Percentiles rank a stretch among this genome's conserved stretches.
phyloP scores from a whole-genome alignment of 768 basidiomycete genomes.

The Botryobasidium botryosum region DNA sequence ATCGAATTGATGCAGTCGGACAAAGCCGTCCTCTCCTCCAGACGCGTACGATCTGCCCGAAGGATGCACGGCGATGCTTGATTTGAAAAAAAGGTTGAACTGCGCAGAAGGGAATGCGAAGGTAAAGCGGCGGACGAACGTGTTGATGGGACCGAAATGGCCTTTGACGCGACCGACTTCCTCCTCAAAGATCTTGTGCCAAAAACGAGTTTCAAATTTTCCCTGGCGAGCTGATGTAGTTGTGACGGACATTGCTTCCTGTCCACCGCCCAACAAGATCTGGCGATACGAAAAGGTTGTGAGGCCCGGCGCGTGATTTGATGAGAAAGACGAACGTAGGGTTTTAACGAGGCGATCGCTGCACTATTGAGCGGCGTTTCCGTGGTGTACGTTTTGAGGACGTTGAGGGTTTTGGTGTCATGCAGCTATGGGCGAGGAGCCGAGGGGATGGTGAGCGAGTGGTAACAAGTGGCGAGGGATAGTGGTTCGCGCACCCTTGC shows the following conservation, averaged over 20 bases:
- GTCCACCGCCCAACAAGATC: constrained; percentile 89
- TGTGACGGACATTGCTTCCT: constrained; percentile 95
- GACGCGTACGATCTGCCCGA: constrained; percentile 78
- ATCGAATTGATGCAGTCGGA: constrained; percentile 84
- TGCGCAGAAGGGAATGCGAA: neutral
- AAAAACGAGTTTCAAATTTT: constrained; percentile 96
- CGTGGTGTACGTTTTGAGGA: constrained; percentile 84
- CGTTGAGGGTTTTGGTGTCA: constrained; percentile 71
- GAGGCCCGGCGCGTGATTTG: neutral
- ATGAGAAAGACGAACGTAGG: constrained; percentile 41
- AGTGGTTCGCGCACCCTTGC: constrained; percentile 46
- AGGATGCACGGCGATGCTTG: constrained; percentile 84
- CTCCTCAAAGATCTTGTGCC: constrained; percentile 94
- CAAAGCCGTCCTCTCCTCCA: constrained; percentile 92
- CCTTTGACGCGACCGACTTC: constrained; percentile 95
- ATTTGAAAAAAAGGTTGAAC: constrained; percentile 7
- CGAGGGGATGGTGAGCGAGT: neutral
- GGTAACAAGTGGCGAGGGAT: neutral
- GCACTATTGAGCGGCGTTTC: constrained; percentile 95
- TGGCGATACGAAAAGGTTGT: constrained; percentile 16
- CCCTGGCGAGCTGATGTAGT: constrained; percentile 88
- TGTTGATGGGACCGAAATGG: constrained; percentile 92
- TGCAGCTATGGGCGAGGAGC: constrained; percentile 39
- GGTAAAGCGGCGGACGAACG: constrained; percentile 37
- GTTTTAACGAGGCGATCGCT: constrained; percentile 62